These are phyloP conservation scores for Xylariaceae sp. DNA, from an alignment of 2,329 filamentous ascomycete genomes.

Conservation along the genomic window DNA sequence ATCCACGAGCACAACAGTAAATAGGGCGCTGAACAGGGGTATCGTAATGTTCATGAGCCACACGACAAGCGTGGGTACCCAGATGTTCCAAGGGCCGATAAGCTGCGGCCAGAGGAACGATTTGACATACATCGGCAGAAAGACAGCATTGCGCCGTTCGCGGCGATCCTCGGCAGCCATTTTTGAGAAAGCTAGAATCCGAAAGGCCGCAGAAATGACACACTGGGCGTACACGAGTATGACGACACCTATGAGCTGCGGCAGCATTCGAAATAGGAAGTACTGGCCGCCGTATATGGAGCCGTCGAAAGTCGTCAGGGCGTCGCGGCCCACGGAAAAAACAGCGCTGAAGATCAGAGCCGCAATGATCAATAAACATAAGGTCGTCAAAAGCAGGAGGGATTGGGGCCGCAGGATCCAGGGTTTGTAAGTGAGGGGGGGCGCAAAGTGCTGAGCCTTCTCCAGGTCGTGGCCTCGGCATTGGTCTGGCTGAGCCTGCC, in stretches of 20 bases:
- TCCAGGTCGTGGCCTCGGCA: slow-evolving; percentile 26
- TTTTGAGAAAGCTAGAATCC: slow-evolving; percentile 69
- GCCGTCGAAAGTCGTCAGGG: slow-evolving; percentile 59
- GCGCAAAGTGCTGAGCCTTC: slow-evolving; percentile 25
- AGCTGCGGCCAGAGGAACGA: slow-evolving; percentile 56
- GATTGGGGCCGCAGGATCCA: slow-evolving; percentile 60
- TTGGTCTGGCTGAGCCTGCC: slow-evolving; percentile 21
- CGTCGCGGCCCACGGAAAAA: slow-evolving; percentile 54
- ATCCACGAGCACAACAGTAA: slow-evolving; percentile 53
- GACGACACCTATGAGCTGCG: slow-evolving; percentile 64
- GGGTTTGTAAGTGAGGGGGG: slow-evolving; percentile 63
- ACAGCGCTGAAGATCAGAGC: slow-evolving; percentile 66
- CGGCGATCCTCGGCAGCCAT: slow-evolving; percentile 59
- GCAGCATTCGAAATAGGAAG: slow-evolving; percentile 80
- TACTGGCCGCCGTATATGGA: slow-evolving; percentile 65
- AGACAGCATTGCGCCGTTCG: slow-evolving; percentile 57
- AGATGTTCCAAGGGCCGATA: slow-evolving; percentile 58
- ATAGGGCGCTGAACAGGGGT: slow-evolving; percentile 72
- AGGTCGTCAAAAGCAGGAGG: slow-evolving; percentile 50
- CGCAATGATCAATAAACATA: slow-evolving; percentile 63
- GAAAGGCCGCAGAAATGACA: slow-evolving; percentile 65
- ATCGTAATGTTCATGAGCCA: slow-evolving; percentile 77
- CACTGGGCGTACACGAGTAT: slow-evolving; percentile 72
- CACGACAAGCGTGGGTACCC: slow-evolving; percentile 57
- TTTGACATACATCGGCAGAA: slow-evolving; percentile 60